Percentiles rank a stretch among this genome's conserved stretches.
These are phyloP conservation scores for Mrakia frigida DNA, from an alignment of 768 basidiomycete genomes.

Conservation along the genomic window DNA sequence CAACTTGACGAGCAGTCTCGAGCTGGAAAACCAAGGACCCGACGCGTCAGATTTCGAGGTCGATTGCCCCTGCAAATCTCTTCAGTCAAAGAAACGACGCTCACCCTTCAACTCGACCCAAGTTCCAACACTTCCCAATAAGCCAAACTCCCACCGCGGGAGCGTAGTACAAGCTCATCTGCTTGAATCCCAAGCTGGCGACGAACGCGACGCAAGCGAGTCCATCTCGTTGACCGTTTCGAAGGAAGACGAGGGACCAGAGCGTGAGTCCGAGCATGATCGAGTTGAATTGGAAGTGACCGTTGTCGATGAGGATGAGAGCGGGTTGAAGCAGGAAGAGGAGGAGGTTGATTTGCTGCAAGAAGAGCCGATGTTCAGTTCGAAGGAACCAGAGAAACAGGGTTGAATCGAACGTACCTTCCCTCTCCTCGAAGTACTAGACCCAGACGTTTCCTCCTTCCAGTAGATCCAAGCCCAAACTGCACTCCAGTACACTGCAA, in stretches of 20 bases:
- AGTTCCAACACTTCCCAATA: constrained; percentile 77
- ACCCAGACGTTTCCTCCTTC: constrained; percentile 57
- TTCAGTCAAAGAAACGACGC: background rate
- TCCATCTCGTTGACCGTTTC: constrained; percentile 55
- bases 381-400: background rate
- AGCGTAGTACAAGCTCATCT: constrained; percentile 92
- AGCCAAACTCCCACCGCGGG: constrained; percentile 88
- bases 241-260: constrained; percentile 41
- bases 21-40: constrained; percentile 38
- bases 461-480: constrained; percentile 57
- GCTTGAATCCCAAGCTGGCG: constrained; percentile 83
- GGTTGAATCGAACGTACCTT: constrained; percentile 54
- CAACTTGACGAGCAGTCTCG: constrained; percentile 61
- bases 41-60: background rate
- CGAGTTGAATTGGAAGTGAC: constrained; percentile 94
- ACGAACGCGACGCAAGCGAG: constrained; percentile 75
- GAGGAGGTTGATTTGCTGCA: constrained; percentile 52
- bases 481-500: constrained; percentile 68
- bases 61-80: background rate
- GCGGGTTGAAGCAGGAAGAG: constrained; percentile 73
- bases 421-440: constrained; percentile 57
- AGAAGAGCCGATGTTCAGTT: background rate
- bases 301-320: constrained; percentile 76
- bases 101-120: constrained; percentile 68
- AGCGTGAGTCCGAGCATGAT: constrained; percentile 72